Conservation (phyloP, 306 rosid species). For the Oxytropis ochrocephala region DNA sequence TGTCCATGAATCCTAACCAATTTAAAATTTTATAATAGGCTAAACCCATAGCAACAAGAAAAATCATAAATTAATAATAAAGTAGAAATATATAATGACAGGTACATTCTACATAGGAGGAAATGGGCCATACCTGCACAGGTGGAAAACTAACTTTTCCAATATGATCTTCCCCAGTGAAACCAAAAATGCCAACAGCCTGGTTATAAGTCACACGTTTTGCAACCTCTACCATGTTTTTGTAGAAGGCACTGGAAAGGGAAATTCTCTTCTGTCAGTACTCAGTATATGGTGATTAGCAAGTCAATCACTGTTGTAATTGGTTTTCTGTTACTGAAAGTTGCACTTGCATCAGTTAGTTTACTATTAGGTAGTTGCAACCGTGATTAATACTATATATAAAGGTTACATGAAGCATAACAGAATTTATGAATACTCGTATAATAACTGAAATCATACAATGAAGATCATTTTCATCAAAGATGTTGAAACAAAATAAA, state of each 20-base stretch:
- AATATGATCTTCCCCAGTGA: slow-evolving; percentile 84
- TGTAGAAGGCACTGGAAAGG: slow-evolving; percentile 68
- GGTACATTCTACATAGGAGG: background rate
- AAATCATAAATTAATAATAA: background rate
- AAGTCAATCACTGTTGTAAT: background rate
- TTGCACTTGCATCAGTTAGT: background rate
- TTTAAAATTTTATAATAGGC: background rate
- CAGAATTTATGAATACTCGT: background rate
- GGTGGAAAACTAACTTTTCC: slow-evolving; percentile 97
- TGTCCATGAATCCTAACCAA: background rate
- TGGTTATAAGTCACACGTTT: slow-evolving; percentile 87
- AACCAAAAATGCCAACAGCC: slow-evolving; percentile 92
- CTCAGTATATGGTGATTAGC: background rate
- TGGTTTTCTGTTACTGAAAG: background rate
- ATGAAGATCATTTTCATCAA: background rate
- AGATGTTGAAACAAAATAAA: background rate
- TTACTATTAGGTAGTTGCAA: background rate
- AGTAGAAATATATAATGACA: background rate
- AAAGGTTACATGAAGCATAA: background rate
- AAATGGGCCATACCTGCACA: slow-evolving; percentile 56
- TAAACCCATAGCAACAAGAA: background rate
- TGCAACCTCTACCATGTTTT: slow-evolving; percentile 69
- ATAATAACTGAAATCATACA: background rate
- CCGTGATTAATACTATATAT: background rate
- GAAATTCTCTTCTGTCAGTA: slow-evolving; percentile 13